Evolutionary conservation across 345 rosid genomes (phyloP).

Genomic region (Corchorus capsularis): DNA sequence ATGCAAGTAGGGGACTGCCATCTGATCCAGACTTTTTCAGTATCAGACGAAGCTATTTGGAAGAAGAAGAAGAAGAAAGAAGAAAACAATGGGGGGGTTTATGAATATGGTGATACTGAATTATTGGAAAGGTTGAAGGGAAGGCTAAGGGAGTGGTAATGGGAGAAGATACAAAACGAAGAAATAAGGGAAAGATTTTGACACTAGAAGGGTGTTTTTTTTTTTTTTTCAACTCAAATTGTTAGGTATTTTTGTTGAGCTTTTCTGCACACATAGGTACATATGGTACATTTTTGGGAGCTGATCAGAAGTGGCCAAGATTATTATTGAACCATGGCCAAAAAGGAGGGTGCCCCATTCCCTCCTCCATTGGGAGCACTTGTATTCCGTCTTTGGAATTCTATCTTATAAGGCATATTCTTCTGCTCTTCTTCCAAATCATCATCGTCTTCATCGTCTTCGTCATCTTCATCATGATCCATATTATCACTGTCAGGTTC

Average conservation of each 20-base stretch:
- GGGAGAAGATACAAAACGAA: slow-evolving; percentile 29
- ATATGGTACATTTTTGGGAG: slow-evolving; percentile 31
- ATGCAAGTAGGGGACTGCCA: slow-evolving; percentile 12
- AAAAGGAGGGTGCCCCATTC: slow-evolving; percentile 53
- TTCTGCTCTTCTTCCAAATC: slow-evolving; percentile 52
- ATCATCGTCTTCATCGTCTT: slow-evolving; percentile 44
- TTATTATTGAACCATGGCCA: slow-evolving; percentile 63
- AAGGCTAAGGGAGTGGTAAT: background rate
- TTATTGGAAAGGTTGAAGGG: background rate
- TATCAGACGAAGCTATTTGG: slow-evolving; percentile 15
- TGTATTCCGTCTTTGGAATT: slow-evolving; percentile 46
- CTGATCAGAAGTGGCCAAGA: slow-evolving; percentile 2
- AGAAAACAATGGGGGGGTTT: slow-evolving; percentile 13
- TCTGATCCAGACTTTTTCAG: slow-evolving; percentile 4
- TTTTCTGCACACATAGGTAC: slow-evolving; percentile 46
- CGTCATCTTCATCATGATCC: slow-evolving; percentile 36
- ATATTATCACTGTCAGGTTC: slow-evolving; percentile 40
- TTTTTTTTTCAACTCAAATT: background rate
- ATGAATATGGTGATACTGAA: background rate
- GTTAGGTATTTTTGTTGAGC: slow-evolving; percentile 33
- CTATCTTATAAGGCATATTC: slow-evolving; percentile 51
- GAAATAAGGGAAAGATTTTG: slow-evolving; percentile 26
- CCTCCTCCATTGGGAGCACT: slow-evolving; percentile 57
- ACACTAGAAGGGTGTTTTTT: background rate
- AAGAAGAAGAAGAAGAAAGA: slow-evolving; percentile 18